Conservation (phyloP, 2,329 filamentous ascomycete genomes). For the Escovopsis sp. region DNA sequence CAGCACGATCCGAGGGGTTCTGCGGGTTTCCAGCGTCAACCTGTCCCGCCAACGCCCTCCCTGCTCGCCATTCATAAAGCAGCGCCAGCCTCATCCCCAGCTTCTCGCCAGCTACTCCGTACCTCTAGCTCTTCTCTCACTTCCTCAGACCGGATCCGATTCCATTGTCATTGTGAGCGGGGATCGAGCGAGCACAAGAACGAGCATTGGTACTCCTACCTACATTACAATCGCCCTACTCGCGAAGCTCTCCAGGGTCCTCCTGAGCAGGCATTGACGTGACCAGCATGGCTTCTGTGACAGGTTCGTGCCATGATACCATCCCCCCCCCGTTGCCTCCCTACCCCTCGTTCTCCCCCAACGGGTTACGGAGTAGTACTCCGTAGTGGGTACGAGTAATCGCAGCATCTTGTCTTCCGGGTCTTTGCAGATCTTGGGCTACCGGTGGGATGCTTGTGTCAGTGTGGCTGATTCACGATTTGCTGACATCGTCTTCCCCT, state of each 20-base stretch:
- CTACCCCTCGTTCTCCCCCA: background rate
- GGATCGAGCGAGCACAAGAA: too few relatives aligned
- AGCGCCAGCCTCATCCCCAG: too few relatives aligned
- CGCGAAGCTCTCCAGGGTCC: too few relatives aligned
- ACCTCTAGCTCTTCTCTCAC: too few relatives aligned
- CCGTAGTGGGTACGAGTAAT: background rate
- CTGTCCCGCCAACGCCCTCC: slow-evolving; percentile 1
- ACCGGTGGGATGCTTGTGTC: background rate
- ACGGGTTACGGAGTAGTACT: background rate
- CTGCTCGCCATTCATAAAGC: too few relatives aligned
- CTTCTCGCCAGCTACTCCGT: too few relatives aligned
- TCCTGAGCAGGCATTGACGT: too few relatives aligned
- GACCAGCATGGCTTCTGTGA: slow-evolving; percentile 37
- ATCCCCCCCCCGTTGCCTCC: slow-evolving; percentile 6
- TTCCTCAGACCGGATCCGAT: too few relatives aligned
- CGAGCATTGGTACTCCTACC: too few relatives aligned
- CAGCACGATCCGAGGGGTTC: slow-evolving; percentile 9
- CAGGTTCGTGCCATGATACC: slow-evolving; percentile 33
- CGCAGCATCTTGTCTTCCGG: background rate
- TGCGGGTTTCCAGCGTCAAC: slow-evolving; percentile 5
- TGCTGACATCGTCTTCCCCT: slow-evolving; percentile 6
- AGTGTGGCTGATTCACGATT: background rate
- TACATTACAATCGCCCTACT: too few relatives aligned
- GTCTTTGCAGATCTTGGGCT: background rate
- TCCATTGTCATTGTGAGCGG: too few relatives aligned